These are phyloP conservation scores for Penicillium taxi DNA, from an alignment of 495 filamentous ascomycete genomes.

Conservation along the genomic window DNA sequence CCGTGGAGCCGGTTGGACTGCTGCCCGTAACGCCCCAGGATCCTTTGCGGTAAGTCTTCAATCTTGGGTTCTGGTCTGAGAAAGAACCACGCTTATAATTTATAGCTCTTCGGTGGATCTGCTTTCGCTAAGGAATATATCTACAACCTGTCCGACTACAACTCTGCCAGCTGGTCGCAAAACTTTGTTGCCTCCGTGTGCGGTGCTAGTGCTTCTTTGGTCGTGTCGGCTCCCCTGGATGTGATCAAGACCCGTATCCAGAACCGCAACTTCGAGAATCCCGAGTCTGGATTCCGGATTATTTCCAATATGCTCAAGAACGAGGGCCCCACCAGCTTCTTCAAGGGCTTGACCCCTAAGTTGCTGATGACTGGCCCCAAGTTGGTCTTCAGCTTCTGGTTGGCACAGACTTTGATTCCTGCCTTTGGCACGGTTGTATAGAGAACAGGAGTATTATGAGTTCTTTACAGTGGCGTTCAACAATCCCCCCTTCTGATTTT, in stretches of 20 bases:
- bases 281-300: conserved; percentile 87
- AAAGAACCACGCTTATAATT: conserved; percentile 12
- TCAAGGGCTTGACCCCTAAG: conserved; percentile 97
- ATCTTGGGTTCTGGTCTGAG: background rate
- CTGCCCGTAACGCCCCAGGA: conserved; percentile 91
- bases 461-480: conserved; percentile 19
- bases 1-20: conserved; percentile 95
- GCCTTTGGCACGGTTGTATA: conserved; percentile 56
- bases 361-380: conserved; percentile 98
- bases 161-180: conserved; percentile 85
- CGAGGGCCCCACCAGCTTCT: conserved; percentile 81
- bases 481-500: conserved; percentile 9
- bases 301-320: conserved; percentile 81
- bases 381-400: conserved; percentile 98
- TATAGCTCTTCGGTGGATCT: conserved; percentile 89
- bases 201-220: conserved; percentile 81
- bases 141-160: conserved; percentile 82
- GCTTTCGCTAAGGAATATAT: conserved; percentile 98
- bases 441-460: conserved; percentile 12
- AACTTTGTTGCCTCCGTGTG: conserved; percentile 97
- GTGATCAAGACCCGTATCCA: conserved; percentile 99
- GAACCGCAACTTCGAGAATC: conserved; percentile 98
- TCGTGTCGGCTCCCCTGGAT: conserved; percentile 92
- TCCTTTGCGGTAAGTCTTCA: conserved; percentile 78
- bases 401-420: conserved; percentile 87